Evolutionary conservation across 768 basidiomycete genomes (phyloP).

Genomic region (Collybia nuda): DNA sequence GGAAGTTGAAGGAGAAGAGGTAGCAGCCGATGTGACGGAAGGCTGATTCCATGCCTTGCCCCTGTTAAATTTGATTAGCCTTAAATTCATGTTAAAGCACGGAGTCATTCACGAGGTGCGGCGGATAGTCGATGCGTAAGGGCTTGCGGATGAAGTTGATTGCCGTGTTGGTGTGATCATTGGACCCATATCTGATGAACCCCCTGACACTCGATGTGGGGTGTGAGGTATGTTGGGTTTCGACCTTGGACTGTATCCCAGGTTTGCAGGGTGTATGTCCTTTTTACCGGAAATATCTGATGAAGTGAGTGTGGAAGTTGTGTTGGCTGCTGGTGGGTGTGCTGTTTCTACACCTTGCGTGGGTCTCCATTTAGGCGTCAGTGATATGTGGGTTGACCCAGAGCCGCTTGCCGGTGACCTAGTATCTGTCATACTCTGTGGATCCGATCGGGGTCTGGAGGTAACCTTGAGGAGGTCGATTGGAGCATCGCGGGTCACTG

Average conservation of each 20-base stretch:
- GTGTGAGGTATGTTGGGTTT: constrained; percentile 12
- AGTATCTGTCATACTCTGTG: too few species aligned
- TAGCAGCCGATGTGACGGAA: not conserved
- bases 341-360: not conserved
- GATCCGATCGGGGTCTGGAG: too few species aligned
- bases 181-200: constrained; percentile 54
- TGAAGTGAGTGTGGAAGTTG: not conserved
- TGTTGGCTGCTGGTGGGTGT: not conserved
- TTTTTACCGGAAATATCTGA: not conserved
- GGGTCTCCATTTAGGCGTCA: too few species aligned
- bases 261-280: not conserved
- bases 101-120: constrained; percentile 41
- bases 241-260: constrained; percentile 7
- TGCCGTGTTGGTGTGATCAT: constrained; percentile 63
- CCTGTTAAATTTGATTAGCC: constrained; percentile 13
- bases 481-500: too few species aligned
- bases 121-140: constrained; percentile 28
- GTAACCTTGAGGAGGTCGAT: too few species aligned
- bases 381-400: too few species aligned
- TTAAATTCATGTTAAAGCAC: not conserved
- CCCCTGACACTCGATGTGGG: constrained; percentile 20
- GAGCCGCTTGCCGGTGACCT: too few species aligned
- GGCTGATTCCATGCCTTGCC: constrained; percentile 60
- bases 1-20: constrained; percentile 30
- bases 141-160: constrained; percentile 20